Conservation (phyloP, 208 protist species). For the Crithidia fasciculata region DNA sequence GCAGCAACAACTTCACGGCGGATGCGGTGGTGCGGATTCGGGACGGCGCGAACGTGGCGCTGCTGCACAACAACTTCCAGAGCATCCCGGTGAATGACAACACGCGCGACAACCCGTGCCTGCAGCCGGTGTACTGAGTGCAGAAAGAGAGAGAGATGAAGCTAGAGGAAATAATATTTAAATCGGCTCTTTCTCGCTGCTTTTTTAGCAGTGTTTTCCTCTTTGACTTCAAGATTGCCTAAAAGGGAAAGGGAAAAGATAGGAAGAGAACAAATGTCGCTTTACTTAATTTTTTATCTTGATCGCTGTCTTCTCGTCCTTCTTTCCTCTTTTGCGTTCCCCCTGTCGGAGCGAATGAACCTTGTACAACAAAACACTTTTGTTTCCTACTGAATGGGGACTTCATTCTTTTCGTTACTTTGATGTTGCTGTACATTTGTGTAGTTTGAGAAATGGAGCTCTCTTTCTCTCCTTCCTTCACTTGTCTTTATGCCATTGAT, state of each 20-base stretch:
- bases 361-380: not conserved
- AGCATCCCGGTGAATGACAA: conserved; percentile 67
- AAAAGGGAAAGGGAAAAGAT: conserved; percentile 1
- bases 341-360: not conserved
- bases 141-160: not conserved
- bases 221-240: not conserved
- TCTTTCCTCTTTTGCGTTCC: not conserved
- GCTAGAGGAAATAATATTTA: too few species aligned
- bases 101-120: conserved; percentile 58
- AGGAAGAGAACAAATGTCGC: not conserved
- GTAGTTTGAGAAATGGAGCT: not conserved
- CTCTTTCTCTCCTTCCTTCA: not conserved
- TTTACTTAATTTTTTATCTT: conserved; percentile 1
- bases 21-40: conserved; percentile 66
- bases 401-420: too few species aligned
- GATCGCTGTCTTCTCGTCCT: not conserved
- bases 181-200: too few species aligned
- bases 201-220: not conserved
- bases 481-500: conserved; percentile 18
- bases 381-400: not conserved
- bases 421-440: too few species aligned
- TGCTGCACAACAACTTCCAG: conserved; percentile 75
- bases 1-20: conserved; percentile 65
- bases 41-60: conserved; percentile 45
- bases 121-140: conserved; percentile 68